These are phyloP conservation scores for Brettanomyces naardenensis DNA, from an alignment of 805 yeast genomes.

Conservation along the genomic window DNA sequence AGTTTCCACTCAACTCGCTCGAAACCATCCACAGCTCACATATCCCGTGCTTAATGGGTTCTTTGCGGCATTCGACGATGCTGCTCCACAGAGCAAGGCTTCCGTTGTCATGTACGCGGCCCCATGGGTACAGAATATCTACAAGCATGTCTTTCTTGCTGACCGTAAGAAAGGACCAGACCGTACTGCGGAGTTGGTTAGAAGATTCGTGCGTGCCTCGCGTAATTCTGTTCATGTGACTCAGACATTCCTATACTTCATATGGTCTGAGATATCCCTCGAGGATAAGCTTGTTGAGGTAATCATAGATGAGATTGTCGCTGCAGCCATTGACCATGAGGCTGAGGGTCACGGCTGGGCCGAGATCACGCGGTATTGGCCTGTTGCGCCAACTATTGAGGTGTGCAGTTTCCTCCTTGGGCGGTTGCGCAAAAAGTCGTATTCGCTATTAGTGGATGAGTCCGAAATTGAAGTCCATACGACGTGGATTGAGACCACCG, in stretches of 20 bases:
- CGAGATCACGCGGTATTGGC: slow-evolving; percentile 51
- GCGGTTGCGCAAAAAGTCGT: slow-evolving; percentile 47
- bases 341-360: slow-evolving; percentile 70
- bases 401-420: slow-evolving; percentile 58
- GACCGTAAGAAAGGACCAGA: slow-evolving; percentile 55
- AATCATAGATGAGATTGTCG: slow-evolving; percentile 66
- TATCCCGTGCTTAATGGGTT: slow-evolving; percentile 44
- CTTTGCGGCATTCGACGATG: slow-evolving; percentile 41
- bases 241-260: slow-evolving; percentile 45
- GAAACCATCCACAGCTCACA: slow-evolving; percentile 49
- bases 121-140: slow-evolving; percentile 71
- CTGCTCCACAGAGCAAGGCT: slow-evolving; percentile 27
- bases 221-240: slow-evolving; percentile 39
- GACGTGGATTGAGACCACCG: slow-evolving; percentile 64
- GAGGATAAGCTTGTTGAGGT: slow-evolving; percentile 52
- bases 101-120: slow-evolving; percentile 45
- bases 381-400: slow-evolving; percentile 62
- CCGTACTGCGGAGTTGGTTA: slow-evolving; percentile 49
- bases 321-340: slow-evolving; percentile 67
- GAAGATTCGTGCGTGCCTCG: slow-evolving; percentile 55
- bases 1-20: slow-evolving; percentile 51
- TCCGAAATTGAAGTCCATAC: slow-evolving; percentile 41
- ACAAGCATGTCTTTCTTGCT: slow-evolving; percentile 44
- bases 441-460: slow-evolving; percentile 36
- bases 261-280: slow-evolving; percentile 61